Base-by-base conservation (phyloP, 2,329 filamentous ascomycete genomes). In the Colletotrichum tamarilloi region DNA sequence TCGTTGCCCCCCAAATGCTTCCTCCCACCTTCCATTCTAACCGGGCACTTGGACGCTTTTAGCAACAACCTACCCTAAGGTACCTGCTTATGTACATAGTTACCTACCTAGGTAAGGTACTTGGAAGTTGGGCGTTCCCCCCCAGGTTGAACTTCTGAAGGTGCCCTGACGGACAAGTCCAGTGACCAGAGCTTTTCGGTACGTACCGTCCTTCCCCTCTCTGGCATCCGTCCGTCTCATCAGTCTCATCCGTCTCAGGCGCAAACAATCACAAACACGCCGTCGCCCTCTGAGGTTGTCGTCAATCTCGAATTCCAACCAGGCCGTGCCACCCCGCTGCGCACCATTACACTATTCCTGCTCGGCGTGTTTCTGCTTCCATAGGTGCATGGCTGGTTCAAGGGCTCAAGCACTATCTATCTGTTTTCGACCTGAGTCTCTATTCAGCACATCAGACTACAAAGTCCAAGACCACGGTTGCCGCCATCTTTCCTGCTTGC, bases 211-310 rank as follows among this genome's bases (percentile, higher is more conserved):
- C 52, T 16, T 14, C 24, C 30, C 8, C 42, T 38, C 26, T 32
- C 32, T 55, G 65, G 65, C 58, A 64, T 68, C 58, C 53, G 65
- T 53, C 52, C 59, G 69, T 72, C 65, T 72, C 69, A 68, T 42
- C 38, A 42, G 38, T 42, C 38, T 42, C 38, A 42, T 42, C 38
- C 6, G 59, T 71, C 56, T 71, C 63, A 67, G 63, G 69, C 66
- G 66, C 59, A 60, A 68, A 63, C 69, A 58, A 60, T 58, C 58
- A 38, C 58, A 42, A 67, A 52, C 64, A 49, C 68, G 16, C 26
- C 2, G 35, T 8, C 60, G 19, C 11, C 52, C 38, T 30, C 32
- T 46, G 55, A 70, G 12, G 35, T 32, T 28, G 46, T 66, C 67
- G 67, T 58, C 60, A 53, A 66, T 55, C 26, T 60, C 19, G 62